A percentile compares a stretch with the other conserved stretches of the same genome.
phyloP scores from a whole-genome alignment of 495 filamentous ascomycete genomes.

The Tuber borchii region DNA sequence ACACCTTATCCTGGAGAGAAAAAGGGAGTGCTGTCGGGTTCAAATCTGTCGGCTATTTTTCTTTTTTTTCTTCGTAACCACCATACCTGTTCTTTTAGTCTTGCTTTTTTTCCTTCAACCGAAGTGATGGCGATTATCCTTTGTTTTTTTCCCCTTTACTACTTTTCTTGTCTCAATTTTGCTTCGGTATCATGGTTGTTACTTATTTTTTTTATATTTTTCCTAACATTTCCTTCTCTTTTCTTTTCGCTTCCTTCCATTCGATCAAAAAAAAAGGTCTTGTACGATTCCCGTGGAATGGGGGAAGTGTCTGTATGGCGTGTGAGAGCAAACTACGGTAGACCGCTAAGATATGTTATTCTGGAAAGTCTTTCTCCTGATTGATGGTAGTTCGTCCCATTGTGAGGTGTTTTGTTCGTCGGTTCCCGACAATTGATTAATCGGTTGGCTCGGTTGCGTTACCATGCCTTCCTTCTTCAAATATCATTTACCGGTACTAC shows the following conservation, averaged over 20 bases:
- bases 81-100: constrained; percentile 3
- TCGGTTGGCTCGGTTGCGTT: not conserved
- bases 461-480: not conserved
- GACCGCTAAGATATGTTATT: constrained; percentile 6
- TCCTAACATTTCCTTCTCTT: not conserved
- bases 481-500: not conserved
- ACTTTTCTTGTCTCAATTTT: constrained; percentile 1
- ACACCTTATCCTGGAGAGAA: not conserved
- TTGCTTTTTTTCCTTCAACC: not conserved
- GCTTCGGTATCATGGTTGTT: not conserved
- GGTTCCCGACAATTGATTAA: not conserved
- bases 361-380: constrained; percentile 1
- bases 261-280: not conserved
- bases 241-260: not conserved
- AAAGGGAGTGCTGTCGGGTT: not conserved
- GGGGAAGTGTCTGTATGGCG: not conserved
- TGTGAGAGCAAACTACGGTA: constrained; percentile 6
- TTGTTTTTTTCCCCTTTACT: not conserved
- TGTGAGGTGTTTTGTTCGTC: not conserved
- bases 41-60: not conserved
- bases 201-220: not conserved
- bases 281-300: constrained; percentile 4
- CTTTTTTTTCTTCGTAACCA: not conserved
- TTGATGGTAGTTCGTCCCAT: not conserved
- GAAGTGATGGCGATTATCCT: not conserved